Conservation (phyloP, 2,329 filamentous ascomycete species). For the Chaetomium olivaceum region DNA sequence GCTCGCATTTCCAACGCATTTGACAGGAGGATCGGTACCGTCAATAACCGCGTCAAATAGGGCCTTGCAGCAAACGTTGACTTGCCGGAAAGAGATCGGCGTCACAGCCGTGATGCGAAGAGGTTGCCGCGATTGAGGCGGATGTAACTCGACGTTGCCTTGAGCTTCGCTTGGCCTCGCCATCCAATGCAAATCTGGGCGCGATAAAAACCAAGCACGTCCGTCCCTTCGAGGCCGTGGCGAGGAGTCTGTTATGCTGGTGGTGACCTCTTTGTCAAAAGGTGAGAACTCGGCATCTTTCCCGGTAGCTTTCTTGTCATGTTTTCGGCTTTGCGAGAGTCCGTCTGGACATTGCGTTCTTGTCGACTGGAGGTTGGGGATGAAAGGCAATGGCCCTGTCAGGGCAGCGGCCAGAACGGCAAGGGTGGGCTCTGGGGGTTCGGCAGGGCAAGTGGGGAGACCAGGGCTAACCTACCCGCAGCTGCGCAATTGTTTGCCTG, state of each 20-base stretch:
- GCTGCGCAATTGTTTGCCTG: neutral
- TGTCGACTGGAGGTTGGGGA: neutral
- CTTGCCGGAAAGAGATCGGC: constrained; percentile 13
- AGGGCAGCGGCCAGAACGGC: neutral
- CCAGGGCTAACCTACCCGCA: neutral
- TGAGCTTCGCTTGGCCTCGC: neutral
- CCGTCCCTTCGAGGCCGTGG: neutral
- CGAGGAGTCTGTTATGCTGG: neutral
- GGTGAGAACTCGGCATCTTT: neutral
- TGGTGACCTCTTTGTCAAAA: neutral
- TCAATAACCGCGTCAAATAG: neutral
- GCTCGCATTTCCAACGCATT: neutral
- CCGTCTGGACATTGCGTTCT: neutral
- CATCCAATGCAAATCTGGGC: constrained; percentile 2
- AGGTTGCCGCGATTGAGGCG: constrained; percentile 3
- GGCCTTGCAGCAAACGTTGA: neutral
- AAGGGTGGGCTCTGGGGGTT: neutral
- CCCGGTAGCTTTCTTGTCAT: neutral
- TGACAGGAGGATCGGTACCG: neutral
- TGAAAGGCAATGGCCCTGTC: neutral
- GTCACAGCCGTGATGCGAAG: constrained; percentile 6
- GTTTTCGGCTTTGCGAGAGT: neutral
- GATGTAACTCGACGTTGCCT: constrained; percentile 19
- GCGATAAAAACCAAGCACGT: neutral
- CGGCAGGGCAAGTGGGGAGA: neutral